A percentile compares a stretch with the other conserved stretches of the same genome.
Conservation (phyloP, 305 asterid genomes). For the Fraxinus baroniana region DNA sequence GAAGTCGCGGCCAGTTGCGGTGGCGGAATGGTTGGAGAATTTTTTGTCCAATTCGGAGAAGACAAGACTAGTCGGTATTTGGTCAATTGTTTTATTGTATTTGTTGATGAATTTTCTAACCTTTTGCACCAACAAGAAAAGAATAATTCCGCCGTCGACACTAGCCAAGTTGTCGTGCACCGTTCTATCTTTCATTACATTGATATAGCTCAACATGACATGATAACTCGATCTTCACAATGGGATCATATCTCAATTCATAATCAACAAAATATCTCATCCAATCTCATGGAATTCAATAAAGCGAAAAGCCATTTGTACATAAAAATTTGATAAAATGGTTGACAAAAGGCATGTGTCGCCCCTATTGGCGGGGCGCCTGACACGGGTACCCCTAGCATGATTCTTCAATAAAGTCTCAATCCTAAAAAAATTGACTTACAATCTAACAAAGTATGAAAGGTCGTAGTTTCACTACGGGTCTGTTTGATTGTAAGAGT, state of each 20-base stretch:
- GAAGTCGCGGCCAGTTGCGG: not conserved
- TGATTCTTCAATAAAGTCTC: not conserved
- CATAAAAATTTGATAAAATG: too few relatives aligned
- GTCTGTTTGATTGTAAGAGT: too few relatives aligned
- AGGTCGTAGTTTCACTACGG: not conserved
- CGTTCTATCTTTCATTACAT: not conserved
- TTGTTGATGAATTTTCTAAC: not conserved
- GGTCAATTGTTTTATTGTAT: not conserved
- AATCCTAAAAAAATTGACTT: not conserved
- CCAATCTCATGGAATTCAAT: not conserved
- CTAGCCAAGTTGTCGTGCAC: not conserved
- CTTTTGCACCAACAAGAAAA: not conserved
- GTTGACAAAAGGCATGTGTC: too few relatives aligned
- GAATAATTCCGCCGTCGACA: not conserved
- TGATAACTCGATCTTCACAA: not conserved
- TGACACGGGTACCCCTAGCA: too few relatives aligned
- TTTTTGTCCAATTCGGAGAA: not conserved
- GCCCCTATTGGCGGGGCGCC: too few relatives aligned
- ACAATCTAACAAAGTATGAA: not conserved
- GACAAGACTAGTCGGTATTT: not conserved
- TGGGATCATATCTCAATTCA: not conserved
- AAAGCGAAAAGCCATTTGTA: too few relatives aligned
- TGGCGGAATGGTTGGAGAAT: constrained; percentile 11
- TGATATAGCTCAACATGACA: not conserved
- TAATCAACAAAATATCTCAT: too few relatives aligned